Percentiles rank a stretch among this genome's conserved stretches.
Conservation (phyloP, 2,329 filamentous ascomycete genomes). For the Cytospora schulzeri region DNA sequence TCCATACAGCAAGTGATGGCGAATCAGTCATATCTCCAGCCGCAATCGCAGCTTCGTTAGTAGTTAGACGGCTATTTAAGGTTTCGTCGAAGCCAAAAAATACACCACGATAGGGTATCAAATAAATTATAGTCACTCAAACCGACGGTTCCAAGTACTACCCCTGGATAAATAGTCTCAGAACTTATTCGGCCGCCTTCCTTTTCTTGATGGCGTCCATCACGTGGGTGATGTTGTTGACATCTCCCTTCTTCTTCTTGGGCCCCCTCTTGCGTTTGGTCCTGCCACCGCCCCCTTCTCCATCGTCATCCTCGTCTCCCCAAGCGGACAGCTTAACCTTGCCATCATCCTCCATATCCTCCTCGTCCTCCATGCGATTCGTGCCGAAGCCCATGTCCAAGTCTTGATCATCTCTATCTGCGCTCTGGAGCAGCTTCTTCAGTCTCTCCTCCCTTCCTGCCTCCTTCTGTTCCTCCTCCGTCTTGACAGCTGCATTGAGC, state of each 20-base stretch:
- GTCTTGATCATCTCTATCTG: conserved; percentile 83
- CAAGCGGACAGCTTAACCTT: conserved; percentile 71
- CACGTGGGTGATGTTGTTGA: conserved; percentile 78
- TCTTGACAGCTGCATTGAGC: conserved; percentile 53
- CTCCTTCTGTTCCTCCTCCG: conserved; percentile 43
- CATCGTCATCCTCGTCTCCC: conserved; percentile 55
- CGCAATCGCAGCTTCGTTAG: neutral
- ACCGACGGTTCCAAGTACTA: neutral
- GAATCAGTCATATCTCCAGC: neutral
- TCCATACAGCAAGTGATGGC: neutral
- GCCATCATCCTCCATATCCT: conserved; percentile 69
- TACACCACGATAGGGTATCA: conserved; percentile 10
- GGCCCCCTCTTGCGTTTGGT: conserved; percentile 68
- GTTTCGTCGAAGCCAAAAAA: neutral
- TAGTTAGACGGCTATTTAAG: neutral
- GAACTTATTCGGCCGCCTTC: conserved; percentile 41
- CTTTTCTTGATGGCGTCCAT: conserved; percentile 72
- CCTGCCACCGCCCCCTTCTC: conserved; percentile 48
- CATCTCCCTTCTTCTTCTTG: conserved; percentile 78
- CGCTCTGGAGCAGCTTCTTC: conserved; percentile 72
- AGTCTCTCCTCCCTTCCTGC: conserved; percentile 65
- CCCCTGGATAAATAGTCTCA: conserved; percentile 7
- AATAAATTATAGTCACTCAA: neutral
- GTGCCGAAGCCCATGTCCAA: conserved; percentile 94
- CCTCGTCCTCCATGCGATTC: conserved; percentile 84